Evolutionary conservation across 257 asterid genomes (phyloP), one percentile per base, ranked within the genome.

Genomic region (Solanum stenotomum): DNA sequence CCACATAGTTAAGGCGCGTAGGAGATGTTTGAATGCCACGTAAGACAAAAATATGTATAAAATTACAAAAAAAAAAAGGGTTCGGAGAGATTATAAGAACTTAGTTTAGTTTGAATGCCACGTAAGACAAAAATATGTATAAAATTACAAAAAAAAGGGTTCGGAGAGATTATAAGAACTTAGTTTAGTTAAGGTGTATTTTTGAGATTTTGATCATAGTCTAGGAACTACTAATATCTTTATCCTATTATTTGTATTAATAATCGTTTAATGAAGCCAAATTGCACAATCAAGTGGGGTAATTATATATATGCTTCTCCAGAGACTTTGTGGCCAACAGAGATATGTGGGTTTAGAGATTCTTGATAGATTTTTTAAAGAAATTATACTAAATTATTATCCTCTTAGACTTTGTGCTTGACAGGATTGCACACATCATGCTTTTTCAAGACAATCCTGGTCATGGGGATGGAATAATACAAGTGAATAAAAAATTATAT

Each of bases 1-100:
- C 3, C 0, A 52, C 1, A 0, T 52, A 52, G 10, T 52, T 52
- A 52, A 52, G 10, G 0, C 0, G 3, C 10, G 0, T 52, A 52
- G 22, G 1, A 52, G 0, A 52, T 52, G 8, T 52, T 49, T 52
- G 22, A 52, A 49, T 49, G 8, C 3, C 22, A 15, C 22, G 8
- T 49, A 49, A 52, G 8, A 52, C 8, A 52, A 49, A 1, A 52
- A 16, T 5, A 2, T 15, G 3, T 49, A 5, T 1, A 49, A 15
- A 15, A 49, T 49, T 15, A 5, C 8, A 49, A 49, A 5, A 4
- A n/a, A n/a, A n/a, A n/a, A 15, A 49, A 15, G 8, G 8, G 8
- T 52, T 16, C 9, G 1, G 0, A 5, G 56, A 46, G 56, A 46
- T 14, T 4, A 46, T 14, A 46, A 3, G 20, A 5, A n/a, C n/a